These are phyloP conservation scores for Roridomyces roridus DNA, from an alignment of 768 basidiomycete species.

Conservation along the genomic window DNA sequence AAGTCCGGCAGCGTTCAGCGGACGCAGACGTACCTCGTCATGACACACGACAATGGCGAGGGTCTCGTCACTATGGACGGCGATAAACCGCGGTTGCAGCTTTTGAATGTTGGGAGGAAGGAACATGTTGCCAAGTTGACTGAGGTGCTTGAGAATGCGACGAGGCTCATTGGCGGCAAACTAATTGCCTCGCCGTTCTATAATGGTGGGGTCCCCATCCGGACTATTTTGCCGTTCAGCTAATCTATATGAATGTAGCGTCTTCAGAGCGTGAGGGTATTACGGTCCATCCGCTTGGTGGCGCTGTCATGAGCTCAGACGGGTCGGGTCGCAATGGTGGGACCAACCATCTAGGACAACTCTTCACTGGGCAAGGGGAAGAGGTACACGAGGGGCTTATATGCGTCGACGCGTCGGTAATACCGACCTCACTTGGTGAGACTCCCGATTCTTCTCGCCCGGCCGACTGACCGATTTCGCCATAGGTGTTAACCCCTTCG, in stretches of 20 bases:
- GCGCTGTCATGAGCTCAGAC: constrained; percentile 26
- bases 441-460: background rate
- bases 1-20: constrained; percentile 18
- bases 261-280: constrained; percentile 16
- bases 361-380: constrained; percentile 17
- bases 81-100: constrained; percentile 23
- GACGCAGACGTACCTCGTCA: constrained; percentile 27
- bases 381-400: constrained; percentile 24
- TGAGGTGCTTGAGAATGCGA: constrained; percentile 19
- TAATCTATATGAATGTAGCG: background rate
- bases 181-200: constrained; percentile 22
- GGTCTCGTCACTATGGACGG: constrained; percentile 15
- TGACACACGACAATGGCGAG: constrained; percentile 28
- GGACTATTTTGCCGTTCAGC: background rate
- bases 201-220: background rate
- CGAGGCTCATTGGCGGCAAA: constrained; percentile 23
- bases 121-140: constrained; percentile 22
- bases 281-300: constrained; percentile 25
- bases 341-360: constrained; percentile 22
- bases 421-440: constrained; percentile 26
- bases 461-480: background rate
- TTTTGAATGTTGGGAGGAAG: constrained; percentile 23
- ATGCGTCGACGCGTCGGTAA: constrained; percentile 25
- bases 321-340: constrained; percentile 21
- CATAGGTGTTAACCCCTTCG: constrained; percentile 25